phyloP scores from a whole-genome alignment of 805 yeast genomes.

The Lachancea dasiensis region DNA sequence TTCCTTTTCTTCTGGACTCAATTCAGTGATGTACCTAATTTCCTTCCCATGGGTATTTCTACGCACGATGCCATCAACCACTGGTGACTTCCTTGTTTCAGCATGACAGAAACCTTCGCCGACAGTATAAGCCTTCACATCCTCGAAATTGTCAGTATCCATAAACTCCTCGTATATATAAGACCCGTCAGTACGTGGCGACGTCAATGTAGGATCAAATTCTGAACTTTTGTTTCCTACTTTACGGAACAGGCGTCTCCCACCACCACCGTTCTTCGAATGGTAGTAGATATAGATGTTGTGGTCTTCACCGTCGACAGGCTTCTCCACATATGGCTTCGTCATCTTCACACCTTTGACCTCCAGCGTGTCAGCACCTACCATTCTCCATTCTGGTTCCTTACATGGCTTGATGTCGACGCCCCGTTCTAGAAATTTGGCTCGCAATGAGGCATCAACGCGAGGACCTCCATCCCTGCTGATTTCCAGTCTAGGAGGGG shows the following conservation, averaged over 20 bases:
- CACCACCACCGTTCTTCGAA: slow-evolving; percentile 91
- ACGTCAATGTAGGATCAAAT: slow-evolving; percentile 71
- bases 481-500: slow-evolving; percentile 83
- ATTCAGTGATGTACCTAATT: slow-evolving; percentile 79
- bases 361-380: slow-evolving; percentile 75
- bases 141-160: slow-evolving; percentile 98
- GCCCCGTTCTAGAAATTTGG: slow-evolving; percentile 55
- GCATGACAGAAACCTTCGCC: slow-evolving; percentile 92
- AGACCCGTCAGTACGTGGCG: slow-evolving; percentile 85
- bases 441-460: slow-evolving; percentile 60
- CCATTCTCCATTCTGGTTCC: slow-evolving; percentile 82
- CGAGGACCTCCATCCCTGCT: slow-evolving; percentile 97
- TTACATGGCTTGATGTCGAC: slow-evolving; percentile 39
- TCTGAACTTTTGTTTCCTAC: slow-evolving; percentile 97
- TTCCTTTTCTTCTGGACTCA: slow-evolving; percentile 63
- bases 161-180: slow-evolving; percentile 89
- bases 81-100: slow-evolving; percentile 96
- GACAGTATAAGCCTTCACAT: slow-evolving; percentile 96
- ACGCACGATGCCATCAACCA: slow-evolving; percentile 97
- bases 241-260: slow-evolving; percentile 86
- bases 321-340: slow-evolving; percentile 96
- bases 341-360: slow-evolving; percentile 66
- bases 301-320: slow-evolving; percentile 98
- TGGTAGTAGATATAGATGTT: slow-evolving; percentile 91
- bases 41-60: slow-evolving; percentile 98